Evolutionary conservation across 2,329 filamentous ascomycete genomes (phyloP).

Genomic region (Verticillium isaacii): DNA sequence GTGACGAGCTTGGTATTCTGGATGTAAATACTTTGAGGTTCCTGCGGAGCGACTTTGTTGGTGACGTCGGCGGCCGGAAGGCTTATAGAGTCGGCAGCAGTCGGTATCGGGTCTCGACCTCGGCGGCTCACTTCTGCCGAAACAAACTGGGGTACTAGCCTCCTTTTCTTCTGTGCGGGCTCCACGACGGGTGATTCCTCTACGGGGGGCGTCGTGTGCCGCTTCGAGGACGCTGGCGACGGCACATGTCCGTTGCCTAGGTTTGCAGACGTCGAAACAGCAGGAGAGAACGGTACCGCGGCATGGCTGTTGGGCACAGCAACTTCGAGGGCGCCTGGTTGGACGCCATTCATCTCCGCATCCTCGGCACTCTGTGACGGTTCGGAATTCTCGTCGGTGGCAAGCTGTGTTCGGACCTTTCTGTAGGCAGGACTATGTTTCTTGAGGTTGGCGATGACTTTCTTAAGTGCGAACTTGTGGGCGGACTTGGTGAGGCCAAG

Average conservation of each 20-base stretch:
- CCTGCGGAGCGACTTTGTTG: not conserved
- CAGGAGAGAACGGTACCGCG: not conserved
- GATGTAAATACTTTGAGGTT: not conserved
- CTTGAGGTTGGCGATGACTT: constrained; percentile 40
- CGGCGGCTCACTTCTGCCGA: constrained; percentile 9
- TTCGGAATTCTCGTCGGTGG: not conserved
- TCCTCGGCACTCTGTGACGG: not conserved
- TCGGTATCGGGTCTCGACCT: constrained; percentile 8
- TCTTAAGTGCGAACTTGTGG: constrained; percentile 52
- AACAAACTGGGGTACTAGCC: constrained; percentile 18
- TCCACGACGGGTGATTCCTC: not conserved
- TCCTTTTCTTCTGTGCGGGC: constrained; percentile 20
- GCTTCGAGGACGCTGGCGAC: not conserved
- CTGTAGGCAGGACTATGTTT: constrained; percentile 11
- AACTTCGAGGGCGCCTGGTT: not conserved
- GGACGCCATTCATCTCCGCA: not conserved
- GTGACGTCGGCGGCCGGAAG: not conserved
- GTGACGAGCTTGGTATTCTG: not conserved
- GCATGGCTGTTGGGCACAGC: not conserved
- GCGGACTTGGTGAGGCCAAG: constrained; percentile 54
- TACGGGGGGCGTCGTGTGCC: not conserved
- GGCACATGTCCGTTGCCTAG: not conserved
- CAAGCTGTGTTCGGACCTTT: constrained; percentile 1
- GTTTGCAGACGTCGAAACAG: not conserved
- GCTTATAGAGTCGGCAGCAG: constrained; percentile 5